Base-by-base conservation (phyloP, 768 basidiomycete genomes). In the Leccinellum rugosiceps region DNA sequence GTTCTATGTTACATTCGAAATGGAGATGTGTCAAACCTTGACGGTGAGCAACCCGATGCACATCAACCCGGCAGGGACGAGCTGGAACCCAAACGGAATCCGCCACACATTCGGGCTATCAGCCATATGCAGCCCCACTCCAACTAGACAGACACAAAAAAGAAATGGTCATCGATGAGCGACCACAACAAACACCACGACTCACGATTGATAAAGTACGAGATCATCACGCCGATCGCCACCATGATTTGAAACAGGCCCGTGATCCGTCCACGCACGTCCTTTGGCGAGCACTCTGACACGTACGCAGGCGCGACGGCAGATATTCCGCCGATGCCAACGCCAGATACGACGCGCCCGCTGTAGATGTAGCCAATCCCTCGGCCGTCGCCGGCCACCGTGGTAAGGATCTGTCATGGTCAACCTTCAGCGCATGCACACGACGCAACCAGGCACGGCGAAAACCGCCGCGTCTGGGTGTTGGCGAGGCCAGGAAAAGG, bases 231-330 rank as follows among this genome's bases (percentile, higher is more conserved):
- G 52, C 92, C 92, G 50, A 83, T 76, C 23, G 90, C 88, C 35
- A 82, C 91, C 83, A 91, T 87, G 70, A 94, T 84, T 70, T 94
- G 92, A 80, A 93, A 93, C 31, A 90, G 66, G 45, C 92, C 91
- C 0, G 90, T 92, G 62, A 94, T 90, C 50, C 89, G 80, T 6
- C 92, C 92, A 59, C 93, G 86, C 6, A 92, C 88, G 21, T 90
- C 80, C 68, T 93, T 94, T 6, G 94, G 94, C 2, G 86, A 80
- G 69, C 91, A 92, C 70, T 95, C 94, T 10, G 89, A 87, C 21
- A 94, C 91, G 66, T 84, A 95, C 1, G 90, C 85, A 6, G 92
- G 94, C 1, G 91, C 85, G 3, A 93, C 87, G n/a, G 86, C 84
- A 19, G 83, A 90, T 62, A 94, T 91, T 6, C 80, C 87, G 63